These are phyloP conservation scores for Plasmodium inui DNA, from an alignment of 169 alveolate genomes.

Conservation along the genomic window DNA sequence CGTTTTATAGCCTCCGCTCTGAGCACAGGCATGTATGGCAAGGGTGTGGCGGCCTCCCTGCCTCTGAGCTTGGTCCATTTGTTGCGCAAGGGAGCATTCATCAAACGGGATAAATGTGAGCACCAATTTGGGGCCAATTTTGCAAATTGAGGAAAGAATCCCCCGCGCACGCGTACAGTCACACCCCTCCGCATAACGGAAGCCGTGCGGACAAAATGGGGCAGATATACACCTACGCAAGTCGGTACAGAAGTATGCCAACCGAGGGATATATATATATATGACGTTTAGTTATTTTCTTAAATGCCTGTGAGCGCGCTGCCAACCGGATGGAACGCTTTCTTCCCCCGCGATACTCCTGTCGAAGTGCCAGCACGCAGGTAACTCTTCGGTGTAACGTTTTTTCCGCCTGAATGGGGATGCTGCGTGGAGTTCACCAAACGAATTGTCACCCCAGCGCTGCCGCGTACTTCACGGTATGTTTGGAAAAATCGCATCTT, in stretches of 20 bases:
- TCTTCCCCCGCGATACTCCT: background rate
- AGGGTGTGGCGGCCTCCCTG: background rate
- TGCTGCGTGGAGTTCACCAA: background rate
- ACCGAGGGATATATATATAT: background rate
- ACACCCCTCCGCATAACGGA: background rate
- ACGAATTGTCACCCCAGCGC: background rate
- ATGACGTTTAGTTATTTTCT: background rate
- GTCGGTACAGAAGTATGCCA: background rate
- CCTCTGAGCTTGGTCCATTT: background rate
- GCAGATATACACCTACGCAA: background rate
- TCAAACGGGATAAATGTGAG: background rate
- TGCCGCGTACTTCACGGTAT: background rate
- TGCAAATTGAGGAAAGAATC: background rate
- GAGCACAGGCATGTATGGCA: background rate
- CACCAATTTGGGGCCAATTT: background rate
- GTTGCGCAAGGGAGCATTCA: background rate
- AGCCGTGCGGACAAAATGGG: background rate
- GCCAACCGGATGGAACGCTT: background rate
- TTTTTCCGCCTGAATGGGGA: background rate
- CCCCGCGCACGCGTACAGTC: background rate
- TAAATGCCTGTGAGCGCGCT: background rate
- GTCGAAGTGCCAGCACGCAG: background rate
- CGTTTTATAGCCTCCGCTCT: background rate
- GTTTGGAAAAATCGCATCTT: background rate
- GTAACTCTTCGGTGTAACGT: background rate